Base-by-base conservation (phyloP, 306 rosid species). In the Ammopiptanthus mongolicus region DNA sequence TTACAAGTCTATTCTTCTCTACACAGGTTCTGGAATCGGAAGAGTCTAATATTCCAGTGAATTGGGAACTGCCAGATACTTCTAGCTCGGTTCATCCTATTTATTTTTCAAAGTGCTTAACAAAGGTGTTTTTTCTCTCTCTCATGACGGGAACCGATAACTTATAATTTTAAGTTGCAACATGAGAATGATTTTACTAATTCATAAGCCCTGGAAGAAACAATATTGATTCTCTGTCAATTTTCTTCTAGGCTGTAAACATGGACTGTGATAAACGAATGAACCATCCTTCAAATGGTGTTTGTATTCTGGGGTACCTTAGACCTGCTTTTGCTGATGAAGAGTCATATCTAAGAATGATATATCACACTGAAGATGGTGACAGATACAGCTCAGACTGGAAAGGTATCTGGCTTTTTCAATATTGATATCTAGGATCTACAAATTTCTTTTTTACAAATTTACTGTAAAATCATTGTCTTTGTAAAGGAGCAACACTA, bases 201-300 rank as follows among this genome's bases (percentile, higher is more conserved):
- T 55, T 69, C 77, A 55, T 37, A 68, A 42, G 59, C 48, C 60
- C 71, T 69, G 7, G 71, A 69, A 36, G 69, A 69, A 76, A 78
- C 48, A 18, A 48, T 60, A 34, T 37, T 78, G 81, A 77, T 76
- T 82, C 65, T 78, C 15, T 60, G n/a, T 61, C 53, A 71, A 19
- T 71, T 85, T 81, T 69, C 37, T 76, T 81, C 72, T 78, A 94
- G 98, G 93, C 82, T 50, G 34, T 87, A 59, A 75, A 80, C 71
- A 33, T 71, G 84, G 88, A 87, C 42, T 85, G 82, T 79, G 86
- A 75, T 29, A 87, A 76, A 81, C 81, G 83, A 62, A 90, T 91
- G 93, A 84, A 79, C 68, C 86, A 83, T 84, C 98, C 98, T 58
- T 90, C 93, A 59, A 94, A 91, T 83, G 97, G 96, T 66, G 91